Base-by-base conservation (phyloP, 805 yeast genomes). In the Kodamaea fukazawae region DNA sequence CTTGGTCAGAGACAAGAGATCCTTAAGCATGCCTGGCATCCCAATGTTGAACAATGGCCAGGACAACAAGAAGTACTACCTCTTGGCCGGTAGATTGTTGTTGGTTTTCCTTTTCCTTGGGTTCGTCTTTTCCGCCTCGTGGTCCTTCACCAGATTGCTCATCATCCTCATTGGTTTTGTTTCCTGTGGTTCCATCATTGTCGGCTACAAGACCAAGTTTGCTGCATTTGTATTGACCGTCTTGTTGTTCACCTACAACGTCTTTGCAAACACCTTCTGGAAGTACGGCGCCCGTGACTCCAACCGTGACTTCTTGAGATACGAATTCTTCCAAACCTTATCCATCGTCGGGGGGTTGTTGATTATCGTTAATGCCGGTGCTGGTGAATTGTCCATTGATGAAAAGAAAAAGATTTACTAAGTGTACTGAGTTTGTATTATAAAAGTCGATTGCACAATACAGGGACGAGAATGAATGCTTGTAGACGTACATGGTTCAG, bases 301-400 rank as follows among this genome's bases (percentile, higher is more conserved):
- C 25, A 78, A 81, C 63, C 81, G 96, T 56, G 99, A 91, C 65
- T 86, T 80, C 63, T 67, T 88, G 61, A 86, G 86, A 63, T 93
- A 90, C 63, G 98, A 90, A 65, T 86, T 86, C 63, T 91, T 85
- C 76, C 99, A 93, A 70, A 88, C 96, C 29, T 73, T 91, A 58
- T 84, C 95, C 42, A 91, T 91, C 59, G 90, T 91, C 36, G 99
- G 99, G 42, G 99, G 98, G 1, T 76, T 91, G 47, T 67, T 91
- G 46, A 70, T 93, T 50, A 86, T 93, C 45, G 96, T 87, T 44
- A 88, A 86, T 66, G 87, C 96, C 3, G 99, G 99, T 46, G 98
- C 98, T 22, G 99, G 99, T 36, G 90, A 86, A 53, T 73, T 91
- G 48, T 86, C 96, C 18, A 69, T 91, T 43, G 99, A 91, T 58